Conservation (phyloP, 257 asterid species). For the Capsicum baccatum region DNA sequence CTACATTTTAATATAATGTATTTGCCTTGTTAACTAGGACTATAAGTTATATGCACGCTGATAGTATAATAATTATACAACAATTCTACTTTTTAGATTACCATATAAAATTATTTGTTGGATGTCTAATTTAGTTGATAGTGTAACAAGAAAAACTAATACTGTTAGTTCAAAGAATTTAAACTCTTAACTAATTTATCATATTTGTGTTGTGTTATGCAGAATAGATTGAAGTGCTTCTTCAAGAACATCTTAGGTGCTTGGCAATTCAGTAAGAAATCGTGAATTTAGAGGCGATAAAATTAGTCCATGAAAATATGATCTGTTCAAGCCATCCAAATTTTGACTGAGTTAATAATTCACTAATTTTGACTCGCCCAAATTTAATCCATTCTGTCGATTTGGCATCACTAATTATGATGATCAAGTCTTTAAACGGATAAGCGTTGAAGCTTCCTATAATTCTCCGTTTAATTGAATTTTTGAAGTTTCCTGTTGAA, state of each 20-base stretch:
- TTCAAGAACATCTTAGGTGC: conserved; percentile 44
- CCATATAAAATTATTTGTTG: background rate
- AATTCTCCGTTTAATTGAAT: background rate
- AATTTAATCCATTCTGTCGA: background rate
- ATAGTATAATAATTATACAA: too few relatives aligned
- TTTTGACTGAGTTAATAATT: background rate
- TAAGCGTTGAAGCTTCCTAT: background rate
- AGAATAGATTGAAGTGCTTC: conserved; percentile 54
- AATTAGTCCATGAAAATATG: background rate
- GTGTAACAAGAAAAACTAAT: background rate
- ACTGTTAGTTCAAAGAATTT: background rate
- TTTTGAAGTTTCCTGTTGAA: background rate
- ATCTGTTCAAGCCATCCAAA: background rate
- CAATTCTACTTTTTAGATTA: background rate
- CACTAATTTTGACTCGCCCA: background rate
- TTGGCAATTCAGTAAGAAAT: conserved; percentile 46
- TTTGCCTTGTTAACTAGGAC: too few relatives aligned
- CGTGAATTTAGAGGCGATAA: background rate
- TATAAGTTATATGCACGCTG: too few relatives aligned
- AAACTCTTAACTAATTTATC: background rate
- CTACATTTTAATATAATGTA: too few relatives aligned
- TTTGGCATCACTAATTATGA: background rate
- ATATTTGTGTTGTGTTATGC: conserved; percentile 30
- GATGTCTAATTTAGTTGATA: background rate
- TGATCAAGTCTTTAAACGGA: background rate